Base-by-base conservation (phyloP, 2,329 filamentous ascomycete genomes). In the Xylariaceae sp. region DNA sequence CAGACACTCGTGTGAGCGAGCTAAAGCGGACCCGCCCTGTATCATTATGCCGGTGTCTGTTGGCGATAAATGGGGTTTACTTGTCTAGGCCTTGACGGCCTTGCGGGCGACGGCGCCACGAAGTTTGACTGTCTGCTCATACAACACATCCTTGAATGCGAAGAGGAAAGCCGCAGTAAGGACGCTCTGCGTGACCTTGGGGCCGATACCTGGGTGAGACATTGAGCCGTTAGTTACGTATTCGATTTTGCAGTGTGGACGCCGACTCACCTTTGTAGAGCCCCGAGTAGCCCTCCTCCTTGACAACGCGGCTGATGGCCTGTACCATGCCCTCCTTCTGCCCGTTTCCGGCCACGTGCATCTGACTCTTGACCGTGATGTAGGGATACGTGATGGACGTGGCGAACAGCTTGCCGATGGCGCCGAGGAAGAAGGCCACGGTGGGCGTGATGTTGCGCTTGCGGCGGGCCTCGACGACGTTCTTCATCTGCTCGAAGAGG, bases 401-500 rank as follows among this genome's bases (percentile, higher is more conserved):
- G 16, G 92, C 92, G 46, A 96, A 81, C 48, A 98, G 74, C 75
- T 98, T 98, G 64, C 92, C 89, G 21, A 97, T 60, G 2, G 92
- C 92, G 47, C 92, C 92, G 3, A 98, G 73, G 59, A 92, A 78
- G 64, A 98, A 98, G 34, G 88, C 88, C 51, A 94, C 78, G 39
- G 79, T 83, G 1, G 90, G 88, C 0, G 87, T 94, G 41, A 97
- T 77, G 53, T 83, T 80, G 43, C 68, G 60, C 73, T 70, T 60
- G 56, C 67, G 53, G 11, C 59, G 58, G 15, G 52, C 85, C 76
- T 96, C 90, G 40, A 96, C 67, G 17, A 74, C 57, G 62, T 97
- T 95, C 78, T 96, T 97, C 69, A 97, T 71, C 71, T 98, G 90
- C 73, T 98, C 92, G 56, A 97, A 98, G 40, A 98, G 84, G 12